Evolutionary conservation across 805 yeast species (phyloP).

Genomic region (Saccharomycopsis sp.): DNA sequence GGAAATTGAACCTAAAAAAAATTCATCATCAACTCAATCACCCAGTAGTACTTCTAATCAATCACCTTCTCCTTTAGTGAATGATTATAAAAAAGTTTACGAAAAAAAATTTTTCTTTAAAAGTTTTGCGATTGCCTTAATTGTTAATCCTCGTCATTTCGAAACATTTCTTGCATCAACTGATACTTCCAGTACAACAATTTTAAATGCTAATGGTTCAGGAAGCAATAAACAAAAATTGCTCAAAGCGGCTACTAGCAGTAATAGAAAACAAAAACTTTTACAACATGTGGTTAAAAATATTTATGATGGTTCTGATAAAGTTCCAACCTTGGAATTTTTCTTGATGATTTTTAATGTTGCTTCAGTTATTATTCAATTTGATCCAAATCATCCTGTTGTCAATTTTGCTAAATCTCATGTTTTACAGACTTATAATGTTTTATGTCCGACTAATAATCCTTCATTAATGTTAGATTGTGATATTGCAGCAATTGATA

Average conservation of each 20-base stretch:
- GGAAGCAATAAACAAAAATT: conserved; percentile 2
- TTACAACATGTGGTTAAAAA: conserved; percentile 5
- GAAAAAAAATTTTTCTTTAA: conserved; percentile 12
- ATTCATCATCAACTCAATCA: too few relatives aligned
- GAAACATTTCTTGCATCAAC: conserved; percentile 4
- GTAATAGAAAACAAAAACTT: conserved; percentile 15
- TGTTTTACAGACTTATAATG: conserved; percentile 6
- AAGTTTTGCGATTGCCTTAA: conserved; percentile 11
- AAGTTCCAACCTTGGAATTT: conserved; percentile 13
- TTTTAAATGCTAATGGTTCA: not conserved
- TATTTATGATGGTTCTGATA: conserved; percentile 11
- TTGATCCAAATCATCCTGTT: conserved; percentile 13
- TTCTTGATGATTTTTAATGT: conserved; percentile 12
- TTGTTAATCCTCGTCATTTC: conserved; percentile 14
- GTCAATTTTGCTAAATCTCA: conserved; percentile 8
- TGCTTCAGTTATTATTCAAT: conserved; percentile 14
- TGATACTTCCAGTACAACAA: not conserved
- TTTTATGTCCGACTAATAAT: conserved; percentile 12
- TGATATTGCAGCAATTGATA: conserved; percentile 14
- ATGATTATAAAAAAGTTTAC: too few relatives aligned
- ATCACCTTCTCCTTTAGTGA: too few relatives aligned
- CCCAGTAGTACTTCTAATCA: too few relatives aligned
- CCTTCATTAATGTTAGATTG: conserved; percentile 3
- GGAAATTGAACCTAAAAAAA: too few relatives aligned
- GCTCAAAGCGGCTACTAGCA: conserved; percentile 1